Conservation (phyloP, 805 yeast genomes). For the Metschnikowia orientalis region DNA sequence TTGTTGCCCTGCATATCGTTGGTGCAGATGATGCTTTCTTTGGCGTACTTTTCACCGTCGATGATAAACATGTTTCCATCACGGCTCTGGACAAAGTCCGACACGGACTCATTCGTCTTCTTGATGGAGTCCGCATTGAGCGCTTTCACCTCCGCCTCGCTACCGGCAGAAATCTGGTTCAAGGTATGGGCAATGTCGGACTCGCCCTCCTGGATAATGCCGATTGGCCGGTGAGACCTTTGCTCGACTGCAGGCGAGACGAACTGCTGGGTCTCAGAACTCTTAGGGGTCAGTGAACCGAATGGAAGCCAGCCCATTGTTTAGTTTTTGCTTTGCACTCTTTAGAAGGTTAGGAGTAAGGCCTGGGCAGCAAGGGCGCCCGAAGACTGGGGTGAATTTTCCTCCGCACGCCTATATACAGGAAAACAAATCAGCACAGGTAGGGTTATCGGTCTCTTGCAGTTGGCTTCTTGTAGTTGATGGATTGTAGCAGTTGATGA, state of each 20-base stretch:
- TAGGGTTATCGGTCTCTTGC: no score
- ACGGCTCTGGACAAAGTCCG: slow-evolving; percentile 26
- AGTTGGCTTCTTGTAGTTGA: no score
- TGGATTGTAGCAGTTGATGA: no score
- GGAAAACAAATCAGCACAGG: no score
- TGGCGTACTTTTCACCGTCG: slow-evolving; percentile 37
- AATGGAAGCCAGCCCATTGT: slow-evolving; percentile 18
- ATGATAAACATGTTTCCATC: slow-evolving; percentile 36
- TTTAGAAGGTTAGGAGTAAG: no score
- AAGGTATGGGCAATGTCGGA: slow-evolving; percentile 19
- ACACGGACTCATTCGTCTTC: slow-evolving; percentile 21
- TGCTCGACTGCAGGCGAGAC: slow-evolving; percentile 12
- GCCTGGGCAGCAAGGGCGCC: no score
- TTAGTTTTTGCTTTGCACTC: no score
- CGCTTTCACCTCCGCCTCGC: slow-evolving; percentile 10
- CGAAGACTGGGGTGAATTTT: no score
- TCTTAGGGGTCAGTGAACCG: slow-evolving; percentile 6
- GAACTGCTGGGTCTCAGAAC: background rate
- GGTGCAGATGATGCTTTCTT: slow-evolving; percentile 45
- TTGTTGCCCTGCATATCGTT: slow-evolving; percentile 41
- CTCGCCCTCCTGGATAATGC: slow-evolving; percentile 10
- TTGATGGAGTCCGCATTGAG: slow-evolving; percentile 10
- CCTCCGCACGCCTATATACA: no score
- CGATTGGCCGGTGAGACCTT: slow-evolving; percentile 16
- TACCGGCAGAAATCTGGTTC: slow-evolving; percentile 14